Conservation (phyloP, 352 stramenopile genomes). For the Phytophthora megakarya region DNA sequence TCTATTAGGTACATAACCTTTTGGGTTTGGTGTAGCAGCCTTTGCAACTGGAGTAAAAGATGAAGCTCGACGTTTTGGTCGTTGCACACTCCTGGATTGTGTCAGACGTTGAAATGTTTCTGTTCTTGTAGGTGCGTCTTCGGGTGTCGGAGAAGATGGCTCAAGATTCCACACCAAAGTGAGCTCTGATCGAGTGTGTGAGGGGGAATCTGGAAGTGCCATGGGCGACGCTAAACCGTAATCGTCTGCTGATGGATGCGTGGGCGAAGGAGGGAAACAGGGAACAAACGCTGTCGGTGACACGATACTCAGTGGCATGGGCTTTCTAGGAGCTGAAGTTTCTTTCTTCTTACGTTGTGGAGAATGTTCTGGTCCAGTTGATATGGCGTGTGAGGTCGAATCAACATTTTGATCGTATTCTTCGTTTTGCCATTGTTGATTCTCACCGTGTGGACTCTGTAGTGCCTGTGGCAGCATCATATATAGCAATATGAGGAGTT, state of each 20-base stretch:
- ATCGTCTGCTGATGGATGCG: constrained; percentile 45
- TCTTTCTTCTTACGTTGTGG: constrained; percentile 13
- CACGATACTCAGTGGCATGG: constrained; percentile 38
- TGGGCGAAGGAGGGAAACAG: constrained; percentile 45
- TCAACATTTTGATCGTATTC: constrained; percentile 14
- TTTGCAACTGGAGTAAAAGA: constrained; percentile 4
- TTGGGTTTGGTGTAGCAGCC: constrained; percentile 35
- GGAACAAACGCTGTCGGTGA: constrained; percentile 49
- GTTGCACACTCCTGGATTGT: constrained; percentile 35
- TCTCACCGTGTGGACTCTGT: constrained; percentile 70
- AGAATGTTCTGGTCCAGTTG: constrained; percentile 33
- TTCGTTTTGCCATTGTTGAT: constrained; percentile 52
- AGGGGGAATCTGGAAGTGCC: constrained; percentile 52
- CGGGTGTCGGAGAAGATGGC: constrained; percentile 25
- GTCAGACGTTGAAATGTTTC: constrained; percentile 9
- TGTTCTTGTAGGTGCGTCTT: constrained; percentile 15
- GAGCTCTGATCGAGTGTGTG: constrained; percentile 15
- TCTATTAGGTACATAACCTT: constrained; percentile 10
- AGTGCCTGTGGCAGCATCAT: constrained; percentile 48
- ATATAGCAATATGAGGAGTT: constrained; percentile 4
- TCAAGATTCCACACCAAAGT: constrained; percentile 33
- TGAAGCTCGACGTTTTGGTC: constrained; percentile 21
- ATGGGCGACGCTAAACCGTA: constrained; percentile 74
- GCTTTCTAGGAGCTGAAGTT: constrained; percentile 1
- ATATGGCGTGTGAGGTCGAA: background rate